phyloP scores from a whole-genome alignment of 208 protist species.

The Naegleria lovaniensis region DNA sequence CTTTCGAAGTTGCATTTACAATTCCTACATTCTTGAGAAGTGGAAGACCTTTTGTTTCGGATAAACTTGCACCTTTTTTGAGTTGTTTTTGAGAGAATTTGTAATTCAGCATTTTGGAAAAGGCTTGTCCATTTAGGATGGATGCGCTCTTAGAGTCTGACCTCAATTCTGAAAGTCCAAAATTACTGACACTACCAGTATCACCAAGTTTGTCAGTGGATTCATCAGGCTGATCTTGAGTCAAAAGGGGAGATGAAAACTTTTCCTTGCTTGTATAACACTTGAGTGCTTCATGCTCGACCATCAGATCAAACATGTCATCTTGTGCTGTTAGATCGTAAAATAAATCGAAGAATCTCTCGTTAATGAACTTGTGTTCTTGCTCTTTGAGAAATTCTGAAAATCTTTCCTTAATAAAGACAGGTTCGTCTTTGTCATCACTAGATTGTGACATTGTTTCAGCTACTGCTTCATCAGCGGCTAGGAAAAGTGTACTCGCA shows the following conservation, averaged over 20 bases:
- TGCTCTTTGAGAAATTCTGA: background rate
- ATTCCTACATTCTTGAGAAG: background rate
- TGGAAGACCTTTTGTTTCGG: background rate
- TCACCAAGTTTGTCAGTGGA: background rate
- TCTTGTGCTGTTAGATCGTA: background rate
- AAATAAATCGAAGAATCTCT: background rate
- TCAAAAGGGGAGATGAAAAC: no score
- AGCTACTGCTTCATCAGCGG: background rate
- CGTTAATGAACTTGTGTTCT: background rate
- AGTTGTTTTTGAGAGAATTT: no score
- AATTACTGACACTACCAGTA: background rate
- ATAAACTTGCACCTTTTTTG: no score
- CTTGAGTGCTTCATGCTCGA: no score
- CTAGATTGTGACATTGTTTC: background rate
- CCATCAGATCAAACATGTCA: no score
- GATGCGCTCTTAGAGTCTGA: background rate
- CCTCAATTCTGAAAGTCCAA: background rate
- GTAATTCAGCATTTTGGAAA: no score
- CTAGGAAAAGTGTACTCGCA: no score
- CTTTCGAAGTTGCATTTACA: background rate
- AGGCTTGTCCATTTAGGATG: background rate
- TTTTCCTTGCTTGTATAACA: no score
- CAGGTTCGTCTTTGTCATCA: background rate
- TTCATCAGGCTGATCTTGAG: background rate
- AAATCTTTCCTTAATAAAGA: background rate